Percentiles rank a stretch among this genome's conserved stretches.
Evolutionary conservation across 78 protist species (phyloP).

Genomic region (Diacronema lutheri): DNA sequence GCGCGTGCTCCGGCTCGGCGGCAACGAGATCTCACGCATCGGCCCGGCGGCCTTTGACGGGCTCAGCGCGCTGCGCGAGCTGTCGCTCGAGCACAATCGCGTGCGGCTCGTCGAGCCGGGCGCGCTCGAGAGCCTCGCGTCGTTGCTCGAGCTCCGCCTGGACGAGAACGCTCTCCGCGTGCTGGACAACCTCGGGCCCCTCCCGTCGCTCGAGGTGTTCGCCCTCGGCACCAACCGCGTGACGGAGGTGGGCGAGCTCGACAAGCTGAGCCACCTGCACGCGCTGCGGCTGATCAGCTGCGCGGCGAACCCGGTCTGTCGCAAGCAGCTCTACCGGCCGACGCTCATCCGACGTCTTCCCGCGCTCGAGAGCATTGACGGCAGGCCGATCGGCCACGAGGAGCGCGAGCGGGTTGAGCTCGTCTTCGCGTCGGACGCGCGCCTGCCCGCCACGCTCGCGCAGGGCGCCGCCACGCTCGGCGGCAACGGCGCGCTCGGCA

Average conservation of each 20-base stretch:
- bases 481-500: too few species aligned
- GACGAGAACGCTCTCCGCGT: slow-evolving; percentile 48
- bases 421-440: neutral
- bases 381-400: slow-evolving; percentile 31
- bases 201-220: neutral
- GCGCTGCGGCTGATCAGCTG: neutral
- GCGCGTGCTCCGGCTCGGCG: slow-evolving; percentile 20
- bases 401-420: slow-evolving; percentile 49
- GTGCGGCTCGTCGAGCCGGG: neutral
- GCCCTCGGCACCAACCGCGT: slow-evolving; percentile 48
- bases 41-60: neutral
- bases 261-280: slow-evolving; percentile 15
- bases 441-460: too few species aligned
- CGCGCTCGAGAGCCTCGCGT: neutral
- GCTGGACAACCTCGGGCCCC: slow-evolving; percentile 9
- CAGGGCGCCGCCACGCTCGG: too few species aligned
- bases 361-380: slow-evolving; percentile 25
- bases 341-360: slow-evolving; percentile 19
- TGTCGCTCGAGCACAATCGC: slow-evolving; percentile 43
- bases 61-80: slow-evolving; percentile 37
- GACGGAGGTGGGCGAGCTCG: slow-evolving; percentile 41
- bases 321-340: slow-evolving; percentile 51
- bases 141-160: slow-evolving; percentile 14
- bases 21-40: slow-evolving; percentile 39
- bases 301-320: slow-evolving; percentile 27